A percentile compares a stretch with the other conserved stretches of the same genome.
Evolutionary conservation across 805 yeast genomes (phyloP).

Genomic region (Kurtzmaniella fragi): DNA sequence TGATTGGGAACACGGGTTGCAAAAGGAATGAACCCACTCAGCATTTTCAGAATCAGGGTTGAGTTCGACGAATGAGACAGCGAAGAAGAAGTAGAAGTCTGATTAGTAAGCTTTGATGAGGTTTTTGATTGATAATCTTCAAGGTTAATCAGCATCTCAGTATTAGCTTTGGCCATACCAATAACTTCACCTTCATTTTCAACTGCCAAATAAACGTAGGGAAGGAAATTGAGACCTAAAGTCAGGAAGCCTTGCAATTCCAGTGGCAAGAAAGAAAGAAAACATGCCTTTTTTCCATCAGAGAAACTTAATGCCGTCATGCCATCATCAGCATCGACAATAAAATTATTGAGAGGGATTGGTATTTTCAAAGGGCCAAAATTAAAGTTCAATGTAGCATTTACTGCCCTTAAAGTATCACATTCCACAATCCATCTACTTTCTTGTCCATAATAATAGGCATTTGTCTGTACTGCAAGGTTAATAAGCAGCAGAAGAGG

Average conservation of each 20-base stretch:
- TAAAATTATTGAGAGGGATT: slow-evolving; percentile 46
- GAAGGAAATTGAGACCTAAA: slow-evolving; percentile 57
- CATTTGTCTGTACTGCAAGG: slow-evolving; percentile 66
- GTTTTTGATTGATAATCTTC: slow-evolving; percentile 3
- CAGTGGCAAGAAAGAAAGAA: slow-evolving; percentile 46
- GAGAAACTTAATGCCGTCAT: slow-evolving; percentile 39
- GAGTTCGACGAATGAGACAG: slow-evolving; percentile 8
- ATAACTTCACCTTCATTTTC: slow-evolving; percentile 53
- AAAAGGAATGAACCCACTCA: slow-evolving; percentile 46
- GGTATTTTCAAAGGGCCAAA: slow-evolving; percentile 49
- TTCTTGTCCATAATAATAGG: slow-evolving; percentile 46
- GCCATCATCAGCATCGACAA: slow-evolving; percentile 36
- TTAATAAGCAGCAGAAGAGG: slow-evolving; percentile 55
- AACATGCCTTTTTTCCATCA: slow-evolving; percentile 55
- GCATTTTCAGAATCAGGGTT: slow-evolving; percentile 19
- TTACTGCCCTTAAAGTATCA: slow-evolving; percentile 35
- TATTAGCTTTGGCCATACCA: slow-evolving; percentile 52
- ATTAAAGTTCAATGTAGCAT: slow-evolving; percentile 48
- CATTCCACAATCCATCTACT: slow-evolving; percentile 63
- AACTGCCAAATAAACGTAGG: slow-evolving; percentile 52
- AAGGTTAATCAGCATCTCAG: slow-evolving; percentile 7
- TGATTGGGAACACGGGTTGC: slow-evolving; percentile 24
- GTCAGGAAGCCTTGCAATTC: slow-evolving; percentile 43
- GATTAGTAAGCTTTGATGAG: too few relatives aligned
- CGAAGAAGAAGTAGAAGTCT: slow-evolving; percentile 6